These are phyloP conservation scores for Fraxinus latifolia DNA, from an alignment of 305 asterid genomes.

Conservation along the genomic window DNA sequence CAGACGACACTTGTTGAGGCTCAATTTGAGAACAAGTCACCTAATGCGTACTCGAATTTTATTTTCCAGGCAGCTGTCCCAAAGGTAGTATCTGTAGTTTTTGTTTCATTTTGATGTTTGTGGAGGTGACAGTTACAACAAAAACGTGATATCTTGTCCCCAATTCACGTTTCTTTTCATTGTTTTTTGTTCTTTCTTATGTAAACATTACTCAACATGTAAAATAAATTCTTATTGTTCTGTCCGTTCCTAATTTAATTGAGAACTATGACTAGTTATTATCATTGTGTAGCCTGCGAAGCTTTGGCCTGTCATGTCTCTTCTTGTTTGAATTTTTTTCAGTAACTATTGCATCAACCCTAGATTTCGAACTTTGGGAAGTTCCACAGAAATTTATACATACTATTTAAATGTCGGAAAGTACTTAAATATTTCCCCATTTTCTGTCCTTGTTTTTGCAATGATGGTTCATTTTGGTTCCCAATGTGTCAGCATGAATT, in stretches of 20 bases:
- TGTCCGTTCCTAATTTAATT: not conserved
- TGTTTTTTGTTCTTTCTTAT: not conserved
- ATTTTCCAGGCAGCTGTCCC: slow-evolving; percentile 97
- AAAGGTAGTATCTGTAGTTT: slow-evolving; percentile 52
- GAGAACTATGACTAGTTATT: not conserved
- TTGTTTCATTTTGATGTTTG: not conserved
- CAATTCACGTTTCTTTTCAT: not conserved
- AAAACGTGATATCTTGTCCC: not conserved
- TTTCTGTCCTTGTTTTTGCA: not conserved
- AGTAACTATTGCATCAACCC: not conserved
- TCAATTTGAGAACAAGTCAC: slow-evolving; percentile 63
- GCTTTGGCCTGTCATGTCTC: not conserved
- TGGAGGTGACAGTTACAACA: not conserved
- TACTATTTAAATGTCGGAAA: not conserved
- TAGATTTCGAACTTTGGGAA: not conserved
- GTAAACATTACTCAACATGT: slow-evolving; percentile 7
- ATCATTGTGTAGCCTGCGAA: not conserved
- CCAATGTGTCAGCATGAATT: not conserved
- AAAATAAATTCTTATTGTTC: slow-evolving; percentile 16
- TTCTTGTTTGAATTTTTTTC: not conserved
- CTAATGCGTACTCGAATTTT: slow-evolving; percentile 59
- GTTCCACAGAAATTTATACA: not conserved
- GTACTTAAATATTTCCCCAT: not conserved
- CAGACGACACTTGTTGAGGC: slow-evolving; percentile 76
- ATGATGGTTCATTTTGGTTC: not conserved